Percentiles rank a stretch among this genome's conserved stretches.
Evolutionary conservation across 139 green algal species (phyloP).

Genomic region (Zygnema circumcarinatum): DNA sequence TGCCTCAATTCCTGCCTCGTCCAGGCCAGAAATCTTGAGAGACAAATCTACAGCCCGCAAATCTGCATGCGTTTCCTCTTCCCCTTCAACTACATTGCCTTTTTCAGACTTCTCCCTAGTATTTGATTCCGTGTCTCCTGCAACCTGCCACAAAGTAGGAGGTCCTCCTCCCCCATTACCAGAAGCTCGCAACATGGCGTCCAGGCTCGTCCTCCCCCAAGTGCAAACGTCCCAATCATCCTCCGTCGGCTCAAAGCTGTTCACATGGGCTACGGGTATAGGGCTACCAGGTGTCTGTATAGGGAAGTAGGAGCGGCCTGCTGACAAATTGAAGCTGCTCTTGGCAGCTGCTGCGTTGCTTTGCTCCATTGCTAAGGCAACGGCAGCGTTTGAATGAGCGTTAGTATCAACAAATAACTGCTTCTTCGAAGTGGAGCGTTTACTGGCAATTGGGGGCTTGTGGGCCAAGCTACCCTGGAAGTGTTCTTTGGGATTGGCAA

Average conservation of each 20-base stretch:
- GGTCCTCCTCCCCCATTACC: not conserved
- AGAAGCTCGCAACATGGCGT: not conserved
- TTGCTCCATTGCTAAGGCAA: too few species aligned
- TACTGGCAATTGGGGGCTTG: too few species aligned
- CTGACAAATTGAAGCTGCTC: too few species aligned
- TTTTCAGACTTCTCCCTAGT: too few species aligned
- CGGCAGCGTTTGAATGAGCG: not conserved
- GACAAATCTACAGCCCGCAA: not conserved
- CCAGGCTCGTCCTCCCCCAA: not conserved
- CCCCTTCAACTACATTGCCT: not conserved
- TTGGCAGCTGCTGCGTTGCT: too few species aligned
- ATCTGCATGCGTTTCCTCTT: not conserved
- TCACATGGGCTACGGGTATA: not conserved
- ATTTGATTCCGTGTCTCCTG: too few species aligned
- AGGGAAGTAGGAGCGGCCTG: not conserved
- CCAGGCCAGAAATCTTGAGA: not conserved
- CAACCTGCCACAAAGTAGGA: not conserved
- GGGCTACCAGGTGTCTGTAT: not conserved
- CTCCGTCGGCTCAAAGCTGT: not conserved
- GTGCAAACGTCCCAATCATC: not conserved
- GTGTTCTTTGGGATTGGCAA: too few species aligned
- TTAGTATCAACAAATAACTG: not conserved
- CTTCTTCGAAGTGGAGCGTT: not conserved
- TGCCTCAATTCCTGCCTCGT: not conserved
- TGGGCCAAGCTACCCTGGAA: too few species aligned